Percentiles rank a stretch among this genome's conserved stretches.
Conservation (phyloP, 768 basidiomycete genomes). For the Termitomyces sp. region DNA sequence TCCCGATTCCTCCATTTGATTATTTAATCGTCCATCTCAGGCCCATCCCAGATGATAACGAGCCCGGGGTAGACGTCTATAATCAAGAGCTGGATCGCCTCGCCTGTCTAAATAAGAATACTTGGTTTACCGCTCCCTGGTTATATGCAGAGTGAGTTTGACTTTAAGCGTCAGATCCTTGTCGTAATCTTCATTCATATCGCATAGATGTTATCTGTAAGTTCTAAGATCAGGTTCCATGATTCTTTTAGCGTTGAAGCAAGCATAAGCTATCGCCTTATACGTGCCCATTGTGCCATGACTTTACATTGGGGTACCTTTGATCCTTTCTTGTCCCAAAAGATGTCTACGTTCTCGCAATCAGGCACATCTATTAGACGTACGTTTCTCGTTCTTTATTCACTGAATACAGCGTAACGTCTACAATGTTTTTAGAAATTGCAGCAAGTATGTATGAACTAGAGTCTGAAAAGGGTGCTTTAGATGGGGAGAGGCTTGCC, state of each 20-base stretch:
- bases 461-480: conserved; percentile 36
- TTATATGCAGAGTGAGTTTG: conserved; percentile 84
- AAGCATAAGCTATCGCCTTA: conserved; percentile 65
- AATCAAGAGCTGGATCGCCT: conserved; percentile 64
- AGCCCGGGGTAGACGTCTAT: conserved; percentile 62
- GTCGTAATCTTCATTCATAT: not conserved
- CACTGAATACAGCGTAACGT: not conserved
- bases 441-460: conserved; percentile 69
- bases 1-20: not conserved
- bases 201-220: conserved; percentile 65
- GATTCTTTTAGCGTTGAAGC: not conserved
- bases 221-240: conserved; percentile 14
- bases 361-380: conserved; percentile 75
- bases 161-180: not conserved
- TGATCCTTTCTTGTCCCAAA: conserved; percentile 82
- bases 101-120: conserved; percentile 40
- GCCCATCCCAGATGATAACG: conserved; percentile 70
- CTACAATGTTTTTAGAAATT: conserved; percentile 42
- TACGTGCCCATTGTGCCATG: conserved; percentile 66
- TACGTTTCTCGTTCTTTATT: conserved; percentile 29
- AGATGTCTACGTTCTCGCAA: conserved; percentile 74
- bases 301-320: conserved; percentile 66
- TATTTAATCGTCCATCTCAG: conserved; percentile 28
- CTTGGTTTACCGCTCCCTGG: conserved; percentile 95
- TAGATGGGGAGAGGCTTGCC: conserved; percentile 51